These are phyloP conservation scores for Tetrahymena thermophila DNA, from an alignment of 73 alveolate species.

Conservation along the genomic window DNA sequence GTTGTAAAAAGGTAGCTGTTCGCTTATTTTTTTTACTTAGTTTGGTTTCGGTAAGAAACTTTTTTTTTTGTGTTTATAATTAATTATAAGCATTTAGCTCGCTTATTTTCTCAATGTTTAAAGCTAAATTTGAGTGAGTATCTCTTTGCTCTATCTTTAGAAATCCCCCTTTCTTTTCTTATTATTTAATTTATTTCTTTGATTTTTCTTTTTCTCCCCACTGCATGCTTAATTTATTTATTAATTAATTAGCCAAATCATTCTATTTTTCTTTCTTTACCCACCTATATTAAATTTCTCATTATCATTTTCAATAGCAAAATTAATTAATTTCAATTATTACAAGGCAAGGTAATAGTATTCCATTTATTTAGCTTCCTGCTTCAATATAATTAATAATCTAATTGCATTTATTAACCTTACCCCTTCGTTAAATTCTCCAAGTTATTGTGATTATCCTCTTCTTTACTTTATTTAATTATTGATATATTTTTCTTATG, in stretches of 20 bases:
- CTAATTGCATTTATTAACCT: background rate
- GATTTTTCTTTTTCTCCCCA: background rate
- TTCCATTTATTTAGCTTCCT: background rate
- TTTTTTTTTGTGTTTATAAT: background rate
- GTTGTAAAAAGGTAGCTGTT: background rate
- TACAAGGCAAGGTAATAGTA: background rate
- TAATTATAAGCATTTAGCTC: background rate
- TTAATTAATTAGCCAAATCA: background rate
- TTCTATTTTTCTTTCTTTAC: background rate
- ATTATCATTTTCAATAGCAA: background rate
- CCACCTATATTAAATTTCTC: background rate
- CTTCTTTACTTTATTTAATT: background rate
- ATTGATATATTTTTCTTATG: background rate
- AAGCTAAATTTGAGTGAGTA: background rate
- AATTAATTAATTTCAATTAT: no score
- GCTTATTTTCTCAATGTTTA: background rate
- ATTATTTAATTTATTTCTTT: background rate
- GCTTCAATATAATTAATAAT: background rate
- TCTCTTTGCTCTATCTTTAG: background rate
- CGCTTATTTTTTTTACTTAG: background rate
- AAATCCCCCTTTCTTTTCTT: background rate
- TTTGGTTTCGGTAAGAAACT: background rate
- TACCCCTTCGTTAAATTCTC: background rate
- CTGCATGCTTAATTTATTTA: background rate
- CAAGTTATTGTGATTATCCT: background rate